Conservation (phyloP, 352 stramenopile genomes). For the Thalassiosira livingstoniorum region DNA sequence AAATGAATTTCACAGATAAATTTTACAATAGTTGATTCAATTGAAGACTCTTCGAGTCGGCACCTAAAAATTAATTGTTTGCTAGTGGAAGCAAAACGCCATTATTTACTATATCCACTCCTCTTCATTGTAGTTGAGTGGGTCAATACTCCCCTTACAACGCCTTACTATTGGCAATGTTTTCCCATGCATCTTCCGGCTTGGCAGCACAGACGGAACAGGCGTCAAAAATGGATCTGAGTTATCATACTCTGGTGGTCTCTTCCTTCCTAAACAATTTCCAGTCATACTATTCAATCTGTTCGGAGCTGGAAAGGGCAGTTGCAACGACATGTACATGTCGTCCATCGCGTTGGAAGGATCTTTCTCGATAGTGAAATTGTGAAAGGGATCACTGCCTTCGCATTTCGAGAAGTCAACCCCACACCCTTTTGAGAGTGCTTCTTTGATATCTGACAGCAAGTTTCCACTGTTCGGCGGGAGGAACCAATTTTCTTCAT, state of each 20-base stretch:
- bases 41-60: neutral
- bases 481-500: neutral
- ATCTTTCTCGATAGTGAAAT: constrained; percentile 15
- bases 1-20: no score
- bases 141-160: constrained; percentile 4
- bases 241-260: constrained; percentile 13
- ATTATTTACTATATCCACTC: constrained; percentile 12
- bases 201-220: neutral
- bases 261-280: constrained; percentile 10
- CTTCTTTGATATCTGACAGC: constrained; percentile 14
- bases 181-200: neutral
- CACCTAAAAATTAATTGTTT: neutral
- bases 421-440: constrained; percentile 15
- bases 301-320: neutral
- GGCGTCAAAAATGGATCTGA: constrained; percentile 4
- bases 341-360: neutral
- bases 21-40: no score
- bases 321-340: constrained; percentile 10
- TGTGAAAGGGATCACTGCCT: constrained; percentile 20
- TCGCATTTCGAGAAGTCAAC: constrained; percentile 14
- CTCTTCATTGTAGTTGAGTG: constrained; percentile 3
- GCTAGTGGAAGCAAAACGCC: neutral
- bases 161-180: neutral
- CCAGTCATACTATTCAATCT: constrained; percentile 7
- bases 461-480: constrained; percentile 6